Percentiles rank a stretch among this genome's conserved stretches.
Evolutionary conservation across 108 stramenopile species (phyloP).

Genomic region (Cyclostephanos invisitatus): DNA sequence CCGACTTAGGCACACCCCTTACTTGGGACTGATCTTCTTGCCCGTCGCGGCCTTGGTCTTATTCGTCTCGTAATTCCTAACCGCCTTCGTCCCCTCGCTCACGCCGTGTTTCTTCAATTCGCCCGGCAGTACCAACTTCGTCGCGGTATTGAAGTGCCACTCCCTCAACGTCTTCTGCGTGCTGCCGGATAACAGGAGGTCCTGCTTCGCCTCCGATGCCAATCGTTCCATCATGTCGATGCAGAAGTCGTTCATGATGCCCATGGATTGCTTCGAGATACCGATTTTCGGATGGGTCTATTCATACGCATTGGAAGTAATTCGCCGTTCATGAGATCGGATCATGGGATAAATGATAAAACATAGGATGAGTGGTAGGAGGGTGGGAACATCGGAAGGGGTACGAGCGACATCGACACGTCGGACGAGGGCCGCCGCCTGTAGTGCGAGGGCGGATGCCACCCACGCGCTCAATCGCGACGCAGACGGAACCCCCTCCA

Average conservation of each 20-base stretch:
- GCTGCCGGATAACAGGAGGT: slow-evolving; percentile 54
- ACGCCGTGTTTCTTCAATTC: slow-evolving; percentile 76
- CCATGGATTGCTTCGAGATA: slow-evolving; percentile 67
- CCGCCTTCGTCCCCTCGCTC: slow-evolving; percentile 43
- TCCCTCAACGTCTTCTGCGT: slow-evolving; percentile 54
- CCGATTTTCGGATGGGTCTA: slow-evolving; percentile 53
- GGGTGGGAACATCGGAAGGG: no score
- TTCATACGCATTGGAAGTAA: no score
- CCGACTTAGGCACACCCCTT: not conserved
- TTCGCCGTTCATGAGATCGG: no score
- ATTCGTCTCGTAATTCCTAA: slow-evolving; percentile 15
- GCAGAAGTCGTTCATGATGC: slow-evolving; percentile 77
- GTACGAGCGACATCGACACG: no score
- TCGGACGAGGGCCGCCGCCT: no score
- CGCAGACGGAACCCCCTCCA: no score
- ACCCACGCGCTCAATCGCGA: no score
- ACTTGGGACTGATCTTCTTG: not conserved
- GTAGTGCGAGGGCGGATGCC: no score
- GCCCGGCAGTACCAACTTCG: slow-evolving; percentile 67
- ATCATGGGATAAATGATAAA: no score
- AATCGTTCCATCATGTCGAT: slow-evolving; percentile 72
- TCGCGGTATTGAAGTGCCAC: slow-evolving; percentile 67
- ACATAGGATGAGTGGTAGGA: no score
- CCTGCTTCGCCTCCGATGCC: slow-evolving; percentile 59
- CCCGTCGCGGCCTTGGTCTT: not conserved